phyloP scores from a whole-genome alignment of 169 alveolate species.

The Plasmodium blacklocki region DNA sequence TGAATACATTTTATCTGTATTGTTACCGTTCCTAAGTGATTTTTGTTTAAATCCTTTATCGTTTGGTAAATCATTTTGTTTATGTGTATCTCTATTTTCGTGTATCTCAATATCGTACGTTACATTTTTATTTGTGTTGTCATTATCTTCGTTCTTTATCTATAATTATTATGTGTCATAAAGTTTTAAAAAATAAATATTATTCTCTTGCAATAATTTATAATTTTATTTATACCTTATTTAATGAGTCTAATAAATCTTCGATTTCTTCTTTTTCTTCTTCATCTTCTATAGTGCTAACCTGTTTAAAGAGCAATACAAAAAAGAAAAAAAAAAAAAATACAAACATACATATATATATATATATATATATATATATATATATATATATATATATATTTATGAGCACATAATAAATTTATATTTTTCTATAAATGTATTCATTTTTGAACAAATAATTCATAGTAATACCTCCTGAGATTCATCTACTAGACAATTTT shows the following conservation, averaged over 20 bases:
- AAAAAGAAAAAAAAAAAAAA: background rate
- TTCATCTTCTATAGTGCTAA: conserved; percentile 15
- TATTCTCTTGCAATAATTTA: no score
- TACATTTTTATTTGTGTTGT: background rate
- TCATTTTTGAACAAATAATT: background rate
- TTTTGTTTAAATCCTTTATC: conserved; percentile 35
- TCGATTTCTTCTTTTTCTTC: conserved; percentile 49
- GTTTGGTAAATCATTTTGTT: background rate
- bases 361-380: background rate
- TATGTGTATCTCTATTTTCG: background rate
- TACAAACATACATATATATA: background rate
- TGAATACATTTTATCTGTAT: background rate
- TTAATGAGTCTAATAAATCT: conserved; percentile 55
- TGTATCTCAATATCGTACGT: conserved; percentile 21
- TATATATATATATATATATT: background rate
- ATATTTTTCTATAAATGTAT: background rate
- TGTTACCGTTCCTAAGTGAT: conserved; percentile 53
- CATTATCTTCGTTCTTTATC: conserved; percentile 31
- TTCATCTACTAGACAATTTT: background rate
- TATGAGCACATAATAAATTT: background rate
- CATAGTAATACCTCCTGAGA: conserved; percentile 19
- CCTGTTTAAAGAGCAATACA: background rate
- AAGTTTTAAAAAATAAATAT: background rate
- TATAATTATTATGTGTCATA: background rate
- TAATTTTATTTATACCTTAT: conserved; percentile 23